Conservation (phyloP, 495 filamentous ascomycete species). For the Penicillium coffeae region DNA sequence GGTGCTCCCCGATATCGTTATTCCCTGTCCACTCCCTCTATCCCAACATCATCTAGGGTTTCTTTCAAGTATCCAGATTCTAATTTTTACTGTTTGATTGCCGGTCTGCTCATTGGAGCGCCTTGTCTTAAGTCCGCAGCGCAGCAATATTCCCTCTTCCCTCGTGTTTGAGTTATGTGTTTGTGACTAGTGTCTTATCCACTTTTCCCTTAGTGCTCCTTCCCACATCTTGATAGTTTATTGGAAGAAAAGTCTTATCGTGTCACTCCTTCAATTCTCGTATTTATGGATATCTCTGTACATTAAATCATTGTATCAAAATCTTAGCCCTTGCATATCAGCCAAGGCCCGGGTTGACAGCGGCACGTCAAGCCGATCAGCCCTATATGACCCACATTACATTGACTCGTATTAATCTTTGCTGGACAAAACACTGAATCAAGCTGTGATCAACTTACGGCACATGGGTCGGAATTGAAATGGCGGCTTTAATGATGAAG, state of each 20-base stretch:
- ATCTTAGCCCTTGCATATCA: too few relatives aligned
- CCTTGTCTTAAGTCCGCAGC: conserved; percentile 42
- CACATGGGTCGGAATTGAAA: too few relatives aligned
- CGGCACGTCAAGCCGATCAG: too few relatives aligned
- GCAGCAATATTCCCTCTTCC: conserved; percentile 43
- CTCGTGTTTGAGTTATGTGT: conserved; percentile 23
- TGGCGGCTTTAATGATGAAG: too few relatives aligned
- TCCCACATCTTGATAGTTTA: conserved; percentile 37
- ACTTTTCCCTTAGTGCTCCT: conserved; percentile 27
- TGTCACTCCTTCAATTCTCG: background rate
- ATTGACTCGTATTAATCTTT: too few relatives aligned
- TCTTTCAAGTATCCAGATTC: conserved; percentile 8
- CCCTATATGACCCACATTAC: too few relatives aligned
- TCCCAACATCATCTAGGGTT: conserved; percentile 16
- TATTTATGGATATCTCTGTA: too few relatives aligned
- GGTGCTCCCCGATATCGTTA: conserved; percentile 15
- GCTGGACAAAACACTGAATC: too few relatives aligned
- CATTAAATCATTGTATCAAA: too few relatives aligned
- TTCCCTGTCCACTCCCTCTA: conserved; percentile 14
- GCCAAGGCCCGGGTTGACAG: too few relatives aligned
- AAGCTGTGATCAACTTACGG: too few relatives aligned
- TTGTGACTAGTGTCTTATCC: conserved; percentile 27
- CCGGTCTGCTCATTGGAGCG: conserved; percentile 29
- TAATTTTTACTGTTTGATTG: conserved; percentile 3
- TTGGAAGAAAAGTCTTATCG: conserved; percentile 10